phyloP scores from a whole-genome alignment of 1,284 basidiomycete species.

The Pseudomicrostroma phylloplanum region DNA sequence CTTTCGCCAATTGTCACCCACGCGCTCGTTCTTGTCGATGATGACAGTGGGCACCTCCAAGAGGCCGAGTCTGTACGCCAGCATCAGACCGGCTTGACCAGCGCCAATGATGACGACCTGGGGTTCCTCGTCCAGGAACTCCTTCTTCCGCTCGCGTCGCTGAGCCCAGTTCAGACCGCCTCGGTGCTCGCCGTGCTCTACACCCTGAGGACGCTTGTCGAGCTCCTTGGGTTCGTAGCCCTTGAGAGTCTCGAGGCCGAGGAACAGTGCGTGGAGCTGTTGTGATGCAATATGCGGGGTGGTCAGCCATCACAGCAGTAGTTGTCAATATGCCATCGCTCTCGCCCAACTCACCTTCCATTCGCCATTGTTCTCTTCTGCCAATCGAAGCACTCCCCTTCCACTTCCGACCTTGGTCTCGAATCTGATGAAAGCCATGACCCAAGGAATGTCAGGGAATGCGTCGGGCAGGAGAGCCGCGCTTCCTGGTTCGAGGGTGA shows the following conservation, averaged over 20 bases:
- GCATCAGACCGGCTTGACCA: constrained; percentile 62
- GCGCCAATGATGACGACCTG: constrained; percentile 55
- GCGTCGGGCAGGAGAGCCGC: neutral
- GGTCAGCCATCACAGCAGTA: too few relatives aligned
- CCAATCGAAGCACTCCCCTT: constrained; percentile 1
- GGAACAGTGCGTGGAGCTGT: constrained; percentile 7
- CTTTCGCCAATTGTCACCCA: constrained; percentile 59
- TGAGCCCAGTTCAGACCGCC: constrained; percentile 7
- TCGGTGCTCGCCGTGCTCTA: constrained; percentile 10
- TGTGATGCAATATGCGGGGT: neutral
- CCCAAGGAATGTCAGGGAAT: neutral
- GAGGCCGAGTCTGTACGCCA: constrained; percentile 60
- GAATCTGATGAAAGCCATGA: constrained; percentile 4
- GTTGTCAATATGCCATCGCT: neutral
- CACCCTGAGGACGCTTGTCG: neutral
- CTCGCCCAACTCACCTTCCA: neutral
- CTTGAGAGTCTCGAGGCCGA: constrained; percentile 9
- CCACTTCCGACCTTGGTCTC: constrained; percentile 6
- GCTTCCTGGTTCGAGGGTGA: neutral
- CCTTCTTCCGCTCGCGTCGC: constrained; percentile 4
- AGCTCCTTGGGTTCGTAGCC: constrained; percentile 8
- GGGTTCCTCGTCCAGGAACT: constrained; percentile 9
- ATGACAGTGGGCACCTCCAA: constrained; percentile 58
- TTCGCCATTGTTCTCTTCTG: neutral
- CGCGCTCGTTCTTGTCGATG: constrained; percentile 57